A percentile compares a stretch with the other conserved stretches of the same genome.
These are phyloP conservation scores for Rhodotorula sp. DNA, from an alignment of 1,284 basidiomycete species.

Conservation along the genomic window DNA sequence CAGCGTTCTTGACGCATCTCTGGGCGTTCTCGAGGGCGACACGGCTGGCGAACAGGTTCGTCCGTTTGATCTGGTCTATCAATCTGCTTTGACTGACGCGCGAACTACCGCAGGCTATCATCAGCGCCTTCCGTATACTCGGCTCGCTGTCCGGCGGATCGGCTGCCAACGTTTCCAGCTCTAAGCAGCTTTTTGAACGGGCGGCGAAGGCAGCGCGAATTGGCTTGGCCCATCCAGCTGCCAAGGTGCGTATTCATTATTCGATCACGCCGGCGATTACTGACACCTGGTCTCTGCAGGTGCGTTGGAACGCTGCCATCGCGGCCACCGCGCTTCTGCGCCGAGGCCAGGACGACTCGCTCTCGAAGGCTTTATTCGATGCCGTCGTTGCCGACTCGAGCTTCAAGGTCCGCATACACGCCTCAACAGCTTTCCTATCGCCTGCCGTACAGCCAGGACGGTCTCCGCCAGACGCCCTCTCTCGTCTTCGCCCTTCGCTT, in stretches of 20 bases:
- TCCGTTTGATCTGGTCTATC: too few relatives aligned
- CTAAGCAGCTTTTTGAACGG: background rate
- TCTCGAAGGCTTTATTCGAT: background rate
- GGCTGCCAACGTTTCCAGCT: background rate
- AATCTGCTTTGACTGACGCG: background rate
- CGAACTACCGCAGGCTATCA: background rate
- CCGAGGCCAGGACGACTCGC: background rate
- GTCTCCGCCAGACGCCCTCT: too few relatives aligned
- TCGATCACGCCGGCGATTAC: too few relatives aligned
- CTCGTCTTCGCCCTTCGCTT: too few relatives aligned
- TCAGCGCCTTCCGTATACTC: conserved; percentile 18
- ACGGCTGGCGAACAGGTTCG: conserved; percentile 13
- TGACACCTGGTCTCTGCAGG: background rate
- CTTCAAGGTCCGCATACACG: conserved; percentile 32
- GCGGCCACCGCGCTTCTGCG: background rate
- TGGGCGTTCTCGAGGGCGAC: background rate
- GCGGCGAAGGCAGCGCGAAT: background rate
- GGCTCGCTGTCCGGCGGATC: background rate
- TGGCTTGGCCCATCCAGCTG: background rate
- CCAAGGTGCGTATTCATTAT: conserved; percentile 6
- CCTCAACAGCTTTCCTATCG: background rate
- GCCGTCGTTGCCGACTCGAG: conserved; percentile 1
- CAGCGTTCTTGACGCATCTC: background rate
- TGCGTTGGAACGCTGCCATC: conserved; percentile 28
- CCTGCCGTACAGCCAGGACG: too few relatives aligned